A percentile compares a stretch with the other conserved stretches of the same genome.
Evolutionary conservation across 2,329 filamentous ascomycete genomes (phyloP).

Genomic region (Fusarium chlamydosporum): DNA sequence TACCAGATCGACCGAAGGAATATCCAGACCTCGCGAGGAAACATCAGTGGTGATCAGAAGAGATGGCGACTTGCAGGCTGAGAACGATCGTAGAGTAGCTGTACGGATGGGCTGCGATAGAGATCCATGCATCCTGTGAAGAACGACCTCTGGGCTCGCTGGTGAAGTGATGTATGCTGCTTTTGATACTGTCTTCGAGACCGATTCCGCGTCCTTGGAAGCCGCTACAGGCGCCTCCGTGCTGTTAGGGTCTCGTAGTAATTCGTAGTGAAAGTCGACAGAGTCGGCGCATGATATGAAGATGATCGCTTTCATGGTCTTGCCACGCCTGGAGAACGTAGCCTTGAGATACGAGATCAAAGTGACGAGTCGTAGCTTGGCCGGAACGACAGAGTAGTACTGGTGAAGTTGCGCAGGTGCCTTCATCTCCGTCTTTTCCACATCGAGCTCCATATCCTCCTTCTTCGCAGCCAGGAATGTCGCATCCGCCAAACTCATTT

Average conservation of each 20-base stretch:
- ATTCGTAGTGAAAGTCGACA: slow-evolving; percentile 94
- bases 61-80: slow-evolving; percentile 78
- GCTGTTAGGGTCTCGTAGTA: slow-evolving; percentile 69
- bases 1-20: slow-evolving; percentile 94
- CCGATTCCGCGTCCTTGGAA: slow-evolving; percentile 55
- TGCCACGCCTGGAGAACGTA: slow-evolving; percentile 87
- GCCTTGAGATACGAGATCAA: slow-evolving; percentile 87
- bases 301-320: slow-evolving; percentile 95
- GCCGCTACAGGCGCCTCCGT: slow-evolving; percentile 48
- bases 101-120: slow-evolving; percentile 90
- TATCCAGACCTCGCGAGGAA: slow-evolving; percentile 92
- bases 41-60: slow-evolving; percentile 96
- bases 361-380: slow-evolving; percentile 91
- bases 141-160: slow-evolving; percentile 78
- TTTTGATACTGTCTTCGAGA: slow-evolving; percentile 74
- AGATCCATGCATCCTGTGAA: slow-evolving; percentile 93
- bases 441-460: slow-evolving; percentile 61
- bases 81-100: slow-evolving; percentile 85
- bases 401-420: slow-evolving; percentile 96
- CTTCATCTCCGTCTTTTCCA: slow-evolving; percentile 71
- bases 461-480: slow-evolving; percentile 83
- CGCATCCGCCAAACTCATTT: slow-evolving; percentile 95
- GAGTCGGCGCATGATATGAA: slow-evolving; percentile 98
- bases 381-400: slow-evolving; percentile 86
- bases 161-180: slow-evolving; percentile 80